Percentiles rank a stretch among this genome's conserved stretches.
Conservation (phyloP, 1,284 basidiomycete species). For the Pholiota adiposa region DNA sequence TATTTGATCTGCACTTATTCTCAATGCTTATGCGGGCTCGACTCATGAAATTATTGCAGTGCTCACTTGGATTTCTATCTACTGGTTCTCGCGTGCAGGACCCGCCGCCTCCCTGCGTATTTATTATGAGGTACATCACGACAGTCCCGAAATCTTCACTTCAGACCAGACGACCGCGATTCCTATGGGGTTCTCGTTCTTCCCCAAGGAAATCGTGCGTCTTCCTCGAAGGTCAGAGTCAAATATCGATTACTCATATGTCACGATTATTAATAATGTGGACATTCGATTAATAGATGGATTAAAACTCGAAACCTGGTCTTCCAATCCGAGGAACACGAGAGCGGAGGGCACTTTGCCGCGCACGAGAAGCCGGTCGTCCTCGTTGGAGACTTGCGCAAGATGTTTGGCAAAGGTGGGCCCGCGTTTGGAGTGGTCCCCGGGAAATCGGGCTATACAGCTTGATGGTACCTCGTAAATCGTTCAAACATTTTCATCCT, state of each 20-base stretch:
- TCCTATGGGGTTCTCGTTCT: constrained; percentile 52
- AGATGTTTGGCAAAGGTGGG: constrained; percentile 42
- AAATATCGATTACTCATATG: neutral
- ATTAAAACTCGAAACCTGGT: constrained; percentile 15
- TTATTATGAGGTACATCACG: constrained; percentile 50
- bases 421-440: constrained; percentile 35
- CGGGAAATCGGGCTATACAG: constrained; percentile 32
- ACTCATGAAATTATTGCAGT: constrained; percentile 43
- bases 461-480: neutral
- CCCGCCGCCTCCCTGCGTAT: constrained; percentile 57
- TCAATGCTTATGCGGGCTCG: neutral
- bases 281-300: no score
- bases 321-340: constrained; percentile 27
- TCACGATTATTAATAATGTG: no score
- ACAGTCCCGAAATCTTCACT: neutral
- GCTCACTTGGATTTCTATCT: constrained; percentile 61
- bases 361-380: constrained; percentile 33
- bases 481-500: neutral
- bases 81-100: constrained; percentile 60
- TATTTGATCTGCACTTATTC: neutral
- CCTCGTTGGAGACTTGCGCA: constrained; percentile 34
- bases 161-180: constrained; percentile 30
- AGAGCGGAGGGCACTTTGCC: constrained; percentile 39
- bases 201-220: constrained; percentile 47
- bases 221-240: constrained; percentile 30